A percentile compares a stretch with the other conserved stretches of the same genome.
These are phyloP conservation scores for Arabidopsis thaliana DNA, from an alignment of 345 rosid species.

Conservation along the genomic window TAIR10.1 NC_003075.7:17888501-17889000, in stretches of 20 bases:
- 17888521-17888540: background rate
- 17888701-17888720: conserved; percentile 29
- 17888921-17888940: conserved; percentile 10
- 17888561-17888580: conserved; percentile 4
- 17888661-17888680: conserved; percentile 32
- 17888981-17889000: conserved; percentile 76
- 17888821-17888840: conserved; percentile 52
- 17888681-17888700: conserved; percentile 37
- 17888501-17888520: background rate
- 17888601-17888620: background rate
- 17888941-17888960: background rate
- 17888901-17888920: conserved; percentile 17
- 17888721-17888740: conserved; percentile 36
- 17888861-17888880: conserved; percentile 83
- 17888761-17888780: conserved; percentile 74
- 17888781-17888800: conserved; percentile 46
- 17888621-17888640: conserved; percentile 20
- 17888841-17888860: conserved; percentile 69
- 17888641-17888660: background rate
- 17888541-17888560: conserved; percentile 13
- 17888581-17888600: conserved; percentile 15
- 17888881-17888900: conserved; percentile 54
- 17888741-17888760: conserved; percentile 66
- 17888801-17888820: conserved; percentile 42
- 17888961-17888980: conserved; percentile 18